Conservation (phyloP, 306 rosid species). For the Dryas octopetala region DNA sequence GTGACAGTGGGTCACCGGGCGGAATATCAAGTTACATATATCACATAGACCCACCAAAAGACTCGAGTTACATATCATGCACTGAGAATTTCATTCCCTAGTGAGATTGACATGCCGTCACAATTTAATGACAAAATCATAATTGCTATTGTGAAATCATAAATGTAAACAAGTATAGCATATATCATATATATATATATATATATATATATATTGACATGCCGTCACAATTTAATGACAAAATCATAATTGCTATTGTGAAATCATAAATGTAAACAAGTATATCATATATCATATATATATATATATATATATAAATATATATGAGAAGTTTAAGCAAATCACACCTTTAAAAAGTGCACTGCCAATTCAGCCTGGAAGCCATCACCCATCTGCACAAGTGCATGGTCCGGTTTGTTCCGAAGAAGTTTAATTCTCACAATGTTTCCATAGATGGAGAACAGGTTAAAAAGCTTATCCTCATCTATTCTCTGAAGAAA, state of each 20-base stretch:
- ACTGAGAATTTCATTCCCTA: not conserved
- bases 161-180: too few relatives aligned
- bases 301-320: not conserved
- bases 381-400: slow-evolving; percentile 98
- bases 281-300: too few relatives aligned
- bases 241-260: not conserved
- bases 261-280: too few relatives aligned
- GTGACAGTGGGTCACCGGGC: not conserved
- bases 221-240: not conserved
- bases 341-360: slow-evolving; percentile 85
- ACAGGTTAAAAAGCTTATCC: slow-evolving; percentile 94
- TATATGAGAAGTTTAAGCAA: slow-evolving; percentile 11
- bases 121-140: not conserved
- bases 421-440: slow-evolving; percentile 91
- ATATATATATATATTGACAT: not conserved
- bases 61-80: not conserved
- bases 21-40: not conserved
- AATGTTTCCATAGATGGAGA: slow-evolving; percentile 96
- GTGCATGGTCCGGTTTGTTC: slow-evolving; percentile 97
- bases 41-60: slow-evolving; percentile 4
- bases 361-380: slow-evolving; percentile 98
- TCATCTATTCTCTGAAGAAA: slow-evolving; percentile 85
- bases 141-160: not conserved
- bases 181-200: not conserved
- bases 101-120: not conserved